phyloP scores from a whole-genome alignment of 78 protist species.

The Pigoraptor vietnamica region DNA sequence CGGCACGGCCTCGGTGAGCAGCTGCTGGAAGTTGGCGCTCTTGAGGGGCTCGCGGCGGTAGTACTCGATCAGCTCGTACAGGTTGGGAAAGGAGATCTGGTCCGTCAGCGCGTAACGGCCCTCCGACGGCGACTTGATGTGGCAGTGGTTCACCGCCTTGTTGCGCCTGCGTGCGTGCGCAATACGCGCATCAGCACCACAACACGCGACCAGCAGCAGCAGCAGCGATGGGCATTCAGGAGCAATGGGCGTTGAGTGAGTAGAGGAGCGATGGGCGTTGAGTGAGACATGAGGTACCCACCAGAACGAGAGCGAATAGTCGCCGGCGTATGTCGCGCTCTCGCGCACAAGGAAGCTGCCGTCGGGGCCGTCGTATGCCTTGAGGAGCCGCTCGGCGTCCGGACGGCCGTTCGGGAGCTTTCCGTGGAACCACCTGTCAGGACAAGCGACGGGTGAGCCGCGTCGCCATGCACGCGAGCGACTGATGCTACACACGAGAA shows the following conservation, averaged over 20 bases:
- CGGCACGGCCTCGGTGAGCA: neutral
- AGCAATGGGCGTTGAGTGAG: neutral
- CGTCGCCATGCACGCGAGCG: neutral
- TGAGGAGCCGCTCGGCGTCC: neutral
- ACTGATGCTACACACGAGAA: neutral
- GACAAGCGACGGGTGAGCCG: neutral
- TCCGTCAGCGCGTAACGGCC: neutral
- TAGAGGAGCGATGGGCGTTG: neutral
- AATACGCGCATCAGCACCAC: no score
- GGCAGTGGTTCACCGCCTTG: neutral
- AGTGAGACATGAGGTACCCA: neutral
- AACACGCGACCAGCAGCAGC: no score
- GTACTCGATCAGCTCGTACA: slow-evolving; percentile 11
- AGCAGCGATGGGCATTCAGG: no score
- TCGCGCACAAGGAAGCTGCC: neutral
- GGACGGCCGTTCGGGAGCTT: neutral
- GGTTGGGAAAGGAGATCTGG: neutral
- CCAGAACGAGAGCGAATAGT: neutral
- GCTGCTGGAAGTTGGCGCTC: neutral
- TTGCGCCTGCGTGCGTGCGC: neutral
- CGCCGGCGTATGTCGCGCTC: neutral
- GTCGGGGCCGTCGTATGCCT: neutral
- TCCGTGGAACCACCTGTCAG: slow-evolving; percentile 5
- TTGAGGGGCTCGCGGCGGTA: neutral
- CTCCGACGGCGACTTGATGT: neutral